Evolutionary conservation across 805 yeast species (phyloP), one percentile per base, ranked within the genome.

Genomic region (Teunomyces lycoperdinae): DNA sequence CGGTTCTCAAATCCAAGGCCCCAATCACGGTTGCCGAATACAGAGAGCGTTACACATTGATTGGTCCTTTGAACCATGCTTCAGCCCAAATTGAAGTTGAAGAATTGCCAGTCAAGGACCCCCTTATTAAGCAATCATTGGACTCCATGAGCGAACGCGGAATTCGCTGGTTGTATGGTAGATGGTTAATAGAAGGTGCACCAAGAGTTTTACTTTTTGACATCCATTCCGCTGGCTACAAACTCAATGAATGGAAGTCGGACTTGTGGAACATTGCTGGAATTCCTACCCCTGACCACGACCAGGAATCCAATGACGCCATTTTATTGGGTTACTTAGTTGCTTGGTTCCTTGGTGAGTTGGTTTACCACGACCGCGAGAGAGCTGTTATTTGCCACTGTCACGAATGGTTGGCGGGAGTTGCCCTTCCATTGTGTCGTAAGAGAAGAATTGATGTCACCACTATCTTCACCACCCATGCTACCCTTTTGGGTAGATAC

Each of bases 331-430:
- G 99, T 28, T 92, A 92, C 69, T 71, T 89, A 44, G 96, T 90
- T 24, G 96, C 98, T 2, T 92, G 99, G 99, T 91, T 92, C 65
- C 73, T 94, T 48, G 99, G 99, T 13, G 98, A 94, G 67, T 78
- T 89, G 63, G 89, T 88, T n/a, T 82, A 76, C 62, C 82, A 84
- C 59, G 96, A 94, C 66, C 79, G 83, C 20, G 85, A 85, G 45
- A 83, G 92, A 58, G 97, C 98, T 0, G 90, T 94, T 44, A 84
- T 92, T 51, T 84, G 94, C 48, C 99, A 92, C 64, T 91, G 87
- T 66, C 99, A 92, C 72, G 99, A 92, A 72, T 92, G 99, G 99
- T 78, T 92, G 49, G 97, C 99, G 1, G 97, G 98, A 58, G 90
- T 94, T 41, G 96, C 96, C 0, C 73, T 94, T 50, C 97, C 99